These are phyloP conservation scores for Neocatenulostroma microsporum DNA, from an alignment of 2,329 filamentous ascomycete species.

Conservation along the genomic window DNA sequence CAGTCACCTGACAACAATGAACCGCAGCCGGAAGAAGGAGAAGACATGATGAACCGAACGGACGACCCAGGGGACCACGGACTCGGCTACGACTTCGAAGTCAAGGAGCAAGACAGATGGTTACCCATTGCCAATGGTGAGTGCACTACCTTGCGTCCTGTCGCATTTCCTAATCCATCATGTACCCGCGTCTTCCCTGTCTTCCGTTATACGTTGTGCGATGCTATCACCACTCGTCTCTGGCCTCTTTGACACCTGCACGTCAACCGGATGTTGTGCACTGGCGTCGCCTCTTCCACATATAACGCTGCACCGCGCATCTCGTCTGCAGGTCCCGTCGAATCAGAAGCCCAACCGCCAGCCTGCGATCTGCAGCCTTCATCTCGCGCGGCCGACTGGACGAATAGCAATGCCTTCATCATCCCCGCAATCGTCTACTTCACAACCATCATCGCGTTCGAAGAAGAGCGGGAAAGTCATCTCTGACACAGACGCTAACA, in stretches of 20 bases:
- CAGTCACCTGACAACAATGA: constrained; percentile 87
- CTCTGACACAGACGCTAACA: constrained; percentile 72
- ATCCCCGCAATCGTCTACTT: constrained; percentile 27
- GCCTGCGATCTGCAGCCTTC: constrained; percentile 28
- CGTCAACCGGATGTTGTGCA: constrained; percentile 23
- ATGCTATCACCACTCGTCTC: constrained; percentile 8
- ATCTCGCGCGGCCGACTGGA: constrained; percentile 25
- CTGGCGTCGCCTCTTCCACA: constrained; percentile 24
- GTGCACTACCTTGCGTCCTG: constrained; percentile 39
- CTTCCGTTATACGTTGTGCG: constrained; percentile 21
- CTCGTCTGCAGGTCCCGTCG: constrained; percentile 38
- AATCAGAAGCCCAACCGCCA: constrained; percentile 36
- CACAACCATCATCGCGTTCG: constrained; percentile 20
- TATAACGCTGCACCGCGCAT: constrained; percentile 41
- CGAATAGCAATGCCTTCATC: constrained; percentile 39
- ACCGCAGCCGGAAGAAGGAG: constrained; percentile 58
- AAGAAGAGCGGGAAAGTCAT: constrained; percentile 25
- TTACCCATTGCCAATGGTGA: constrained; percentile 99
- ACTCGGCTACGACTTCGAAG: constrained; percentile 87
- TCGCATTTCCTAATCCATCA: constrained; percentile 13
- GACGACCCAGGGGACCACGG: constrained; percentile 64
- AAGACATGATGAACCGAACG: constrained; percentile 22
- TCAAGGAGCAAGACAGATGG: constrained; percentile 99
- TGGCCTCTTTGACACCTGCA: constrained; percentile 25
- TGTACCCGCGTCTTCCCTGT: constrained; percentile 19